Percentiles rank a stretch among this genome's conserved stretches.
phyloP scores from a whole-genome alignment of 2,329 filamentous ascomycete genomes.

The Curvularia sp. region DNA sequence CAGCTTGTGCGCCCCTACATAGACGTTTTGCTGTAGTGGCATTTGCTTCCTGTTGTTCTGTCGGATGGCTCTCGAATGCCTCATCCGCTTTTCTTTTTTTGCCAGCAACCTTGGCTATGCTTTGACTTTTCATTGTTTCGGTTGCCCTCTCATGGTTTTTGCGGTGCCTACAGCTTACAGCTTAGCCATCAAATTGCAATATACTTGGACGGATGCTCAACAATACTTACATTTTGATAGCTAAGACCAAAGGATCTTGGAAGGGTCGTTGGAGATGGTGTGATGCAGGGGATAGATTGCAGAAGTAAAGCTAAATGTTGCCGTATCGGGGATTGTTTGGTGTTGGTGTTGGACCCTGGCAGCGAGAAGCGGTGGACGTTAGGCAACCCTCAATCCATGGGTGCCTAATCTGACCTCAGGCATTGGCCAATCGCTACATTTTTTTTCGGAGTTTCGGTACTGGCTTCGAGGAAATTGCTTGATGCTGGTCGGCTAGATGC shows the following conservation, averaged over 20 bases:
- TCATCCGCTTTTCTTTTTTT: conserved; percentile 11
- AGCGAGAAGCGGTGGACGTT: background rate
- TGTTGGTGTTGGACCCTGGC: background rate
- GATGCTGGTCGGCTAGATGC: no score
- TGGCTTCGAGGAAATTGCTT: no score
- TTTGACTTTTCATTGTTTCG: background rate
- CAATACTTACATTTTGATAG: conserved; percentile 10
- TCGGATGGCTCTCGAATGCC: background rate
- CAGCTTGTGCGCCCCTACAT: background rate
- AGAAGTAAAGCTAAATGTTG: conserved; percentile 17
- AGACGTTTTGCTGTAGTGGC: background rate
- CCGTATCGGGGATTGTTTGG: background rate
- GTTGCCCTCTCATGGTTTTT: conserved; percentile 6
- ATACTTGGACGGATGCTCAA: background rate
- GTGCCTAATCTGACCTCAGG: conserved; percentile 10
- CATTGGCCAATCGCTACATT: background rate
- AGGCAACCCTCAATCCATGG: conserved; percentile 4
- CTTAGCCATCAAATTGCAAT: conserved; percentile 3
- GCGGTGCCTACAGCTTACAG: conserved; percentile 9
- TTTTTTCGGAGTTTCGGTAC: no score
- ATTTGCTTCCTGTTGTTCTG: conserved; percentile 17
- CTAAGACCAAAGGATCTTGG: background rate
- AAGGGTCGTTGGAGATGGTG: background rate
- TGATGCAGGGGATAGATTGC: conserved; percentile 14
- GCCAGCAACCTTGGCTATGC: background rate